Evolutionary conservation across 176 grass and related monocot species (phyloP), one percentile per base, ranked within the genome.

Genomic region (Lolium perenne): DNA sequence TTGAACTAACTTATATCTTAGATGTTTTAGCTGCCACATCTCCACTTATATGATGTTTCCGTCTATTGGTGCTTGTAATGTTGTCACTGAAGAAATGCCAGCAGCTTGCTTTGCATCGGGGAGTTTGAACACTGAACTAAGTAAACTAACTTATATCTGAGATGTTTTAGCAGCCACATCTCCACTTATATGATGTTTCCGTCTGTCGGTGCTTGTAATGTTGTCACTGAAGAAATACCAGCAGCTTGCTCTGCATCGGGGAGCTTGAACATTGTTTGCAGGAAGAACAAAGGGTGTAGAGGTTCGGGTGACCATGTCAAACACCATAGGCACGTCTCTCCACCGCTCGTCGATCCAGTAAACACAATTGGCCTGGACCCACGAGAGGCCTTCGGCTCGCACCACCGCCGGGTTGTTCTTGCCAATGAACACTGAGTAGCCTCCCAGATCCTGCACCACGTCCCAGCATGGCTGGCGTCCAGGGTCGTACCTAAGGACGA

Each of bases 361-460:
- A 10, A 82, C 29, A 22, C 32, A 87, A 26, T 80, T 87, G 3
- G 26, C 10, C 5, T n/a, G 29, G 6, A 76, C 6, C 78, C 78
- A 10, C 0, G 64, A 38, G 0, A 47, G 10, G 12, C 11, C 85
- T 1, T 0, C 57, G 6, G 46, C n/a, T 71, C 16, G 69, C 3
- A 74, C 77, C 43, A 70, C 69, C 57, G 38, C 69, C 15, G 78
- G 71, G 32, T 65, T 62, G 85, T 15, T 81, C 58, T 48, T 63
- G 45, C 69, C 78, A 69, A 81, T 8, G 69, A 75, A 62, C 15
- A 87, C 46, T 2, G 78, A 72, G 68, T 40, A 50, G 56, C 79
- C 78, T 6, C 56, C 67, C 26, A 81, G 68, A 18, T 87, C 77
- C 20, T 35, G 15, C 77, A 8, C 71, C 1, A 6, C 58, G 25